Conservation (phyloP, 2,329 filamentous ascomycete genomes). For the Pseudogymnoascus sp. region DNA sequence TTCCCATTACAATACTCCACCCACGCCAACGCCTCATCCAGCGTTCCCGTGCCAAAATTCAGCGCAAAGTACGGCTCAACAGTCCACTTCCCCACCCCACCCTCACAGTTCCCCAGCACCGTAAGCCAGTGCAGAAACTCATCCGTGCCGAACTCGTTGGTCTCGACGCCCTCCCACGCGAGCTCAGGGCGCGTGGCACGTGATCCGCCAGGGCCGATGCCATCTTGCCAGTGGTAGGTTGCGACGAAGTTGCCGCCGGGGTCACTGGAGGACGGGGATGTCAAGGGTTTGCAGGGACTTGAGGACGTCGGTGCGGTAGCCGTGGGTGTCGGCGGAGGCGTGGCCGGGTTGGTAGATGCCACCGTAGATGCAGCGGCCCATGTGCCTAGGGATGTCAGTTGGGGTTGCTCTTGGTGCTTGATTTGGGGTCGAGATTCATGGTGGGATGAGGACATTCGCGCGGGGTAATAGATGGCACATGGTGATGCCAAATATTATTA, state of each 20-base stretch:
- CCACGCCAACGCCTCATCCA: slow-evolving; percentile 59
- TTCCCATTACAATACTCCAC: slow-evolving; percentile 80
- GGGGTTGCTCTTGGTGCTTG: background rate
- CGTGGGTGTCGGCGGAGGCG: slow-evolving; percentile 64
- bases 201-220: slow-evolving; percentile 65
- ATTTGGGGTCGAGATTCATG: background rate
- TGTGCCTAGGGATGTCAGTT: slow-evolving; percentile 54
- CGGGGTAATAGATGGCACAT: background rate
- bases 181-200: slow-evolving; percentile 61
- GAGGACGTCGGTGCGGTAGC: slow-evolving; percentile 75
- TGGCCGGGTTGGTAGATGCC: slow-evolving; percentile 77
- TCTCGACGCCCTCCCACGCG: slow-evolving; percentile 71
- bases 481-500: background rate
- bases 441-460: background rate
- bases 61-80: slow-evolving; percentile 74
- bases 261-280: slow-evolving; percentile 70
- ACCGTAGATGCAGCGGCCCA: slow-evolving; percentile 84
- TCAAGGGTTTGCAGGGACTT: slow-evolving; percentile 66
- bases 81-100: slow-evolving; percentile 50
- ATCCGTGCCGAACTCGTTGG: slow-evolving; percentile 76
- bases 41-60: slow-evolving; percentile 72
- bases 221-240: slow-evolving; percentile 81
- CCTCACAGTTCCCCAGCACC: slow-evolving; percentile 47
- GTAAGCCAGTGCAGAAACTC: slow-evolving; percentile 82
- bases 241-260: slow-evolving; percentile 80